Base-by-base conservation (phyloP, 2,329 filamentous ascomycete species). In the Verticillium zaregamsianum region DNA sequence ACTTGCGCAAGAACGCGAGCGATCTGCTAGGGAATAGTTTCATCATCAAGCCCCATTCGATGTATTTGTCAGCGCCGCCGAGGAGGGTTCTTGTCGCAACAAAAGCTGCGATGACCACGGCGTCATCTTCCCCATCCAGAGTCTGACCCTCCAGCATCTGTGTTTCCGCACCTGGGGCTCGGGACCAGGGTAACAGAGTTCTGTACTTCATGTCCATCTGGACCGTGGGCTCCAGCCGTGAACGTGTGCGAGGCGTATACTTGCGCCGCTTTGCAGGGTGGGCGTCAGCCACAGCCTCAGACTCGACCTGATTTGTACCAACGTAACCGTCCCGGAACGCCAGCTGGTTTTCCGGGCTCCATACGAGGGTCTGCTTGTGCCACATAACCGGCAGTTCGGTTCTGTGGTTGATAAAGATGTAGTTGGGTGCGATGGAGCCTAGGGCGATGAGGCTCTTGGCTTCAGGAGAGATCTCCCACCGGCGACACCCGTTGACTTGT, bases 21-120 rank as follows among this genome's bases (percentile, higher is more conserved):
- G 79, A 81, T 58, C 80, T 77, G 15, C 79, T 76, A 1, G 85
- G 86, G 67, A 86, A 88, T 15, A 86, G 71, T 25, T 78, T 78
- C 66, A 83, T 71, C 62, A 88, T 74, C 49, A 88, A 67, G 11
- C 86, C 86, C 81, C 86, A 88, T 66, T 90, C 87, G 25, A 87
- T 77, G 2, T 79, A 75, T 66, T 83, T 80, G 64, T 86, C 83
- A 12, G 86, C 77, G 7, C 87, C 87, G 11, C 87, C 87, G 7
- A 87, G 74, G 9, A 90, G 73, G 8, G 82, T 82, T 20, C 82
- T 80, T 40, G 88, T 76, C 15, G 83, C 81, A 58, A 89, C 75
- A 62, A 88, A 85, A 3, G 85, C 82, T 20, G 84, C 81, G 59
- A 88, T 74, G 32, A 87, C 74, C 25, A 67, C 58, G 33, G 60